Base-by-base conservation (phyloP, 176 grass and related monocot species). In the Chloris gayana region DNA sequence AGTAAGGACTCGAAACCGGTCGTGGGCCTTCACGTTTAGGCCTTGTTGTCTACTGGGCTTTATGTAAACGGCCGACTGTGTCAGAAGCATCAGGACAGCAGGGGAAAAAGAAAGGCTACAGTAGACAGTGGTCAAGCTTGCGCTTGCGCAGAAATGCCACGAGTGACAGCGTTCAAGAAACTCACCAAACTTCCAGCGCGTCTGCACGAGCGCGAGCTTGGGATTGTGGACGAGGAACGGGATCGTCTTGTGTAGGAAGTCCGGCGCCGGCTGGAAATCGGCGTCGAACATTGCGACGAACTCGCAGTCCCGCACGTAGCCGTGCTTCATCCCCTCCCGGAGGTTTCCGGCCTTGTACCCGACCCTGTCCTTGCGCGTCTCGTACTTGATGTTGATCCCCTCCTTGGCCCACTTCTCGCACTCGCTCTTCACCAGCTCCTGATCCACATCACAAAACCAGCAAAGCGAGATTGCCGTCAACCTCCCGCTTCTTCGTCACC, bases 341-440 rank as follows among this genome's bases (percentile, higher is more conserved):
- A 97, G 81, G 62, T 93, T 93, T 3, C 94, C 94, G 31, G 94
- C 91, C 79, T 97, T 97, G 74, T 97, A 93, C 6, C 93, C 93
- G 0, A 70, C 73, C 71, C 91, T 77, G 83, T 91, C 86, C 67
- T 77, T 69, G 2, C 94, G 78, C 13, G 80, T 84, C 83, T 91
- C 85, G 73, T 97, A 97, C 59, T 73, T 85, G 35, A 97, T 42
- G 69, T 85, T 89, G 46, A 91, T 87, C 18, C 94, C 94, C 61
- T 83, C 79, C 32, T 62, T 69, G 0, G 66, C 46, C 90, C 90
- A 97, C 73, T 34, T 45, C 2, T 87, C 73, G 7, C 94, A 97
- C 82, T 97, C 94, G 9, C 65, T 74, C 81, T 72, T 84, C 81
- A 97, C 91, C 70, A 93, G 69, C 59, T 89, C 91, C 94, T 97